phyloP scores from a whole-genome alignment of 2,329 filamentous ascomycete genomes.

The Phyllosticta citrichinensis region DNA sequence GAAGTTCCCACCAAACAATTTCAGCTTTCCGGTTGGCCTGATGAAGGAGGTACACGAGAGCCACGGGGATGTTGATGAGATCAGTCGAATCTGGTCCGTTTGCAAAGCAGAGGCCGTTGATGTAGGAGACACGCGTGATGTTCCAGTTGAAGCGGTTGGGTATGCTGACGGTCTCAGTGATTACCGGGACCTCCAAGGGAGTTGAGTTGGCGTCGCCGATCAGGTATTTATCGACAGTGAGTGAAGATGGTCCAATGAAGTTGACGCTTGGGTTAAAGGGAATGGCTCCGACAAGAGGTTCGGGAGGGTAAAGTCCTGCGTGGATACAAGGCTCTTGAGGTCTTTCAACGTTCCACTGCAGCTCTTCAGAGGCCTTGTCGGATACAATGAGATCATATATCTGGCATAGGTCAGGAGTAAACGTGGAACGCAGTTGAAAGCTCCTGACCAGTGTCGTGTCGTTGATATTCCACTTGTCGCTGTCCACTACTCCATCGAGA shows the following conservation, averaged over 20 bases:
- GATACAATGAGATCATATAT: neutral
- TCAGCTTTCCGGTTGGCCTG: neutral
- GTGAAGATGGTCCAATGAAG: neutral
- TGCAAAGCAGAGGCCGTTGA: constrained; percentile 1
- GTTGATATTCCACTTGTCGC: neutral
- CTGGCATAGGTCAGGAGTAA: neutral
- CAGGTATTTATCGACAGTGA: neutral
- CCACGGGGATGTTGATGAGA: neutral
- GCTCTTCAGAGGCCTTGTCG: neutral
- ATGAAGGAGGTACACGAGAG: neutral
- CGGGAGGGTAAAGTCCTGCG: neutral
- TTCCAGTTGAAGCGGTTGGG: neutral
- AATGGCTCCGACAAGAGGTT: neutral
- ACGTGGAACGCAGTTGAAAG: neutral
- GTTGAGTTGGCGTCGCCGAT: neutral
- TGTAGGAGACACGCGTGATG: constrained; percentile 1
- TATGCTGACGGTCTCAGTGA: neutral
- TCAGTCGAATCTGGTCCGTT: neutral
- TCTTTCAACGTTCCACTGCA: neutral
- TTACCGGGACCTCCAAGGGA: neutral
- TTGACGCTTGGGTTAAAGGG: neutral
- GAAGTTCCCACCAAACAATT: constrained; percentile 4
- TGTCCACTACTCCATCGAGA: neutral
- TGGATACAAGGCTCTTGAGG: neutral
- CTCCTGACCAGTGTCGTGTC: neutral